Percentiles rank a stretch among this genome's conserved stretches.
These are phyloP conservation scores for Lachancea cidri DNA, from an alignment of 805 yeast species.

Conservation along the genomic window DNA sequence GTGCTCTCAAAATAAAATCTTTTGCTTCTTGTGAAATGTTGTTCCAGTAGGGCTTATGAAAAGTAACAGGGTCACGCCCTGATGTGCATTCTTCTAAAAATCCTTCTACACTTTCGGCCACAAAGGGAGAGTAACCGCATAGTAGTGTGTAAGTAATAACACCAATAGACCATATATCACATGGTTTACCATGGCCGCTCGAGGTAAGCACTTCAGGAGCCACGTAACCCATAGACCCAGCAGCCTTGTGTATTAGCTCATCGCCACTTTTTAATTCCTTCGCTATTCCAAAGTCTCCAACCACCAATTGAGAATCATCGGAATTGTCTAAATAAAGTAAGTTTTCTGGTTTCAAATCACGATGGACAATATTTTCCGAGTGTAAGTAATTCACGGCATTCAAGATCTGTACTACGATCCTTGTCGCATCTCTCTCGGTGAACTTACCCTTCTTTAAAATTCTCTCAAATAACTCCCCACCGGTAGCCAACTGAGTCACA, in stretches of 20 bases:
- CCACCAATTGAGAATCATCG: conserved; percentile 66
- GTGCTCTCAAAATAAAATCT: conserved; percentile 63
- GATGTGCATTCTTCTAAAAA: conserved; percentile 73
- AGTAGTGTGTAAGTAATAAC: conserved; percentile 85
- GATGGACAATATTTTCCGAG: conserved; percentile 71
- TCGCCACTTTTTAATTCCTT: conserved; percentile 57
- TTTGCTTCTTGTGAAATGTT: conserved; percentile 77
- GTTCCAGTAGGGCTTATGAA: conserved; percentile 85
- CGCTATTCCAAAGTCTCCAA: conserved; percentile 97
- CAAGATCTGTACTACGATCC: conserved; percentile 66
- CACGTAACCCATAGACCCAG: conserved; percentile 94
- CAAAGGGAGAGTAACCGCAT: conserved; percentile 89
- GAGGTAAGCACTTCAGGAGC: conserved; percentile 89
- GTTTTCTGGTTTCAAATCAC: conserved; percentile 94
- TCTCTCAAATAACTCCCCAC: conserved; percentile 92
- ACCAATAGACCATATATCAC: conserved; percentile 95
- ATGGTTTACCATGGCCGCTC: conserved; percentile 88
- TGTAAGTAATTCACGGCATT: conserved; percentile 80
- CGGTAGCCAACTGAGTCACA: conserved; percentile 91
- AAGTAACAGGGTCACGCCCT: conserved; percentile 69
- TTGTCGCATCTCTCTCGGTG: conserved; percentile 83
- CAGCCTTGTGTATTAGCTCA: conserved; percentile 62
- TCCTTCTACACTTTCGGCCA: conserved; percentile 76
- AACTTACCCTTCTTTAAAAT: conserved; percentile 76
- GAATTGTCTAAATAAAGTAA: conserved; percentile 58